These are phyloP conservation scores for Dothistroma septosporum DNA, from an alignment of 2,329 filamentous ascomycete species.

Conservation along the genomic window DNA sequence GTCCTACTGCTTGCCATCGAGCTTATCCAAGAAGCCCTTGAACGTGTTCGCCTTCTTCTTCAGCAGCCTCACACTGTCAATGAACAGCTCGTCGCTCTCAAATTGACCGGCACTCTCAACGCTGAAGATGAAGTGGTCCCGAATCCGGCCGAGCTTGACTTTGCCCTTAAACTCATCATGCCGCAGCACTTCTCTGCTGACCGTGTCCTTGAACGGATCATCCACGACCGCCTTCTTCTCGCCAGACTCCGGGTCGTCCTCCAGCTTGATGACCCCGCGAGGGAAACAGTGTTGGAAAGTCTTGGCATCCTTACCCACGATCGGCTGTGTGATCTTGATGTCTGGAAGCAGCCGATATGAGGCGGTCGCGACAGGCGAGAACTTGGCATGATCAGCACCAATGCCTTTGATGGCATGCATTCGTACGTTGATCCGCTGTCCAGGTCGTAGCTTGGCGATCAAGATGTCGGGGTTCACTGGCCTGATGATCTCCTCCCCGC, in stretches of 20 bases:
- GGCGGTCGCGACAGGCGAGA: slow-evolving; percentile 91
- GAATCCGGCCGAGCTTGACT: slow-evolving; percentile 82
- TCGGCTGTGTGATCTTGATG: slow-evolving; percentile 78
- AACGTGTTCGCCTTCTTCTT: slow-evolving; percentile 78
- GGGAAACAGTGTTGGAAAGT: slow-evolving; percentile 92
- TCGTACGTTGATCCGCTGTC: slow-evolving; percentile 78
- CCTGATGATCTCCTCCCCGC: slow-evolving; percentile 57
- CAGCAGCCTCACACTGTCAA: slow-evolving; percentile 79
- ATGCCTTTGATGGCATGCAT: slow-evolving; percentile 95
- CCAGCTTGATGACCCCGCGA: slow-evolving; percentile 75
- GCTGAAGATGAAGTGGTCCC: slow-evolving; percentile 96
- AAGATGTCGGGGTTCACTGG: slow-evolving; percentile 89
- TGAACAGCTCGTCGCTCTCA: slow-evolving; percentile 87
- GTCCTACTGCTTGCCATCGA: slow-evolving; percentile 26
- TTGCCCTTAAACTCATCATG: slow-evolving; percentile 93
- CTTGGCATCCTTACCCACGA: slow-evolving; percentile 77
- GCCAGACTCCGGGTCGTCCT: slow-evolving; percentile 65
- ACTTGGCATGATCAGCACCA: slow-evolving; percentile 93
- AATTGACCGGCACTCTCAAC: slow-evolving; percentile 95
- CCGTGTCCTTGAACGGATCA: slow-evolving; percentile 89
- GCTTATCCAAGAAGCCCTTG: slow-evolving; percentile 61
- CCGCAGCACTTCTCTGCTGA: slow-evolving; percentile 85
- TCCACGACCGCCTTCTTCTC: slow-evolving; percentile 82
- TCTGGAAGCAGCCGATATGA: slow-evolving; percentile 86
- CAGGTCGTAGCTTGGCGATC: slow-evolving; percentile 87